Evolutionary conservation across 257 asterid genomes (phyloP), one percentile per base, ranked within the genome.

Genomic region (Linderniella brevidens): DNA sequence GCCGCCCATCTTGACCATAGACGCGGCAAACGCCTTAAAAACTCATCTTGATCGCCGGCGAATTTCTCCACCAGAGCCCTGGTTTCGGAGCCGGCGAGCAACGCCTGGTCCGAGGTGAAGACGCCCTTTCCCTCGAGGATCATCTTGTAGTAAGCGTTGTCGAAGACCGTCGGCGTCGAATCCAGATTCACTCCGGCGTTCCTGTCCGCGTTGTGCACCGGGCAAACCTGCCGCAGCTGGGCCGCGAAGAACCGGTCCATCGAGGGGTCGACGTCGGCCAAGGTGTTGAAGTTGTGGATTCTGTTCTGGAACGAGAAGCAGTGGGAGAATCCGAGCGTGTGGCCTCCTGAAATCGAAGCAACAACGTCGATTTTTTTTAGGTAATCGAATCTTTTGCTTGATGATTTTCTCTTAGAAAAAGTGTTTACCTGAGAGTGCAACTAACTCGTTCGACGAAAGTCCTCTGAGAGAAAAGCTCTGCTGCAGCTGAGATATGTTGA

Each of bases 1-100:
- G 60, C 79, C 66, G 61, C 94, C 77, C 93, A 86, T 82, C 59
- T 69, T 79, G 78, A 82, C 72, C 94, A 86, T 86, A 0, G 97
- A 82, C 58, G 62, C 65, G 0, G 40, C 72, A 61, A 86, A 86
- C 0, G 80, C 87, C 38, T 62, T 60, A 39, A 36, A 43, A 82
- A 82, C 16, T 69, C 73, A 5, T 72, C 43, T 35, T 77, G 73
- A 3, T 86, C 79, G 47, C 18, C 38, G 11, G 92, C 92, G 41
- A 49, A 86, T 41, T 71, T 79, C 2, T 67, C 49, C 35, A 73
- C 92, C 75, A 82, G 49, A 0, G 73, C 65, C 66, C 69, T 69
- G 0, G 94, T 79, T 5, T 48, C 64, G 36, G 80, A 10, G 41
- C 48, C 44, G 6, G 82, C 39, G 19, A 86, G 58, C 4, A 82